Evolutionary conservation across 768 basidiomycete species (phyloP), one percentile per base, ranked within the genome.

Genomic region (Mycena leptocephala): DNA sequence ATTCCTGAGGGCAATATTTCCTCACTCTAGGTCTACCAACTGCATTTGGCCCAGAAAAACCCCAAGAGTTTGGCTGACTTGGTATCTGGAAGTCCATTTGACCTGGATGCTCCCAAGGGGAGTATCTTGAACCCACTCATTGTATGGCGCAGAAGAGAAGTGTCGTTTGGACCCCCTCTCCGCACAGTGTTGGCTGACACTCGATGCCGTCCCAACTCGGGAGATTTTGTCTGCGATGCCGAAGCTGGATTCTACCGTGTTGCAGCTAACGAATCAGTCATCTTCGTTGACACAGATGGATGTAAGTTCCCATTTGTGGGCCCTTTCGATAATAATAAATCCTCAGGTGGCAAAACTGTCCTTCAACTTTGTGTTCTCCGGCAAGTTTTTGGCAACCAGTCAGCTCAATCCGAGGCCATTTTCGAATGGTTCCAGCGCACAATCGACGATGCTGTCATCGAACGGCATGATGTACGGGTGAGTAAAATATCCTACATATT

Each of bases 401-500:
- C 61, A 22, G 10, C 18, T 7, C 6, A 62, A 62, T 35, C 32
- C 9, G 18, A 35, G 16, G 37, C 35, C 7, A 20, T 62, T 33
- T 24, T 62, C 6, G 20, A 18, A 20, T 59, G 58, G 58, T 24
- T 59, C 13, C 9, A 35, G 32, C 14, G 16, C 33, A 24, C 39
- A 14, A 43, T 70, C 20, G 68, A 39, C 5, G 22, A 13, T 22
- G 68, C 68, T 11, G 35, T 26, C 11, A 32, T 2, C 11, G 70
- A 71, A 24, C 59, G 58, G 3, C 41, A 59, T 30, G 41, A 71
- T 35, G 70, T 71, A 14, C 41, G 59, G 59, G 70, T 71, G 33
- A 32, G 58, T 8, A 39, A 7, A 28, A 16, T n/a, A 2, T 46
- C 30, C 18, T 26, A 22, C 26, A n/a, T 32, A 3, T 3, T 14